Percentiles rank a stretch among this genome's conserved stretches.
These are phyloP conservation scores for Sporothrix schenckii DNA, from an alignment of 2,329 filamentous ascomycete species.

Conservation along the genomic window DNA sequence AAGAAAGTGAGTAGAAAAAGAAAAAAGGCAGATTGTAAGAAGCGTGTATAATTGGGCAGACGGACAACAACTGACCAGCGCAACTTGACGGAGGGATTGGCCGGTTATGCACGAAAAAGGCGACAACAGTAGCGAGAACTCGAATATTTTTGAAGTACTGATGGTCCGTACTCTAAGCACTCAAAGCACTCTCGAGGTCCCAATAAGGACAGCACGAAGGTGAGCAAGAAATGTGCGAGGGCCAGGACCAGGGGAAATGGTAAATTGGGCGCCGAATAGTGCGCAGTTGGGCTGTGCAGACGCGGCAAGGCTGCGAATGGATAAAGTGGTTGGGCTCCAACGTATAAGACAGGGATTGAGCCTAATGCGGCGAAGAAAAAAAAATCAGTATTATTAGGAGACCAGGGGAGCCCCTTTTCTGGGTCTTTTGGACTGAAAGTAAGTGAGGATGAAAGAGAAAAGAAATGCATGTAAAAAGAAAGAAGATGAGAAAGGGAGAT, in stretches of 20 bases:
- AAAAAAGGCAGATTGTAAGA: slow-evolving; percentile 3
- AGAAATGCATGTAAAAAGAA: background rate
- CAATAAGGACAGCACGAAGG: background rate
- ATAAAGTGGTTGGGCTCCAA: slow-evolving; percentile 31
- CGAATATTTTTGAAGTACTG: background rate
- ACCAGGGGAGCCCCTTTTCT: slow-evolving; percentile 25
- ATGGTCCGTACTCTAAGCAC: background rate
- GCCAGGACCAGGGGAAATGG: background rate
- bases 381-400: slow-evolving; percentile 17
- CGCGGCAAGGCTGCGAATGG: slow-evolving; percentile 31
- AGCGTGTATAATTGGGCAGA: slow-evolving; percentile 7
- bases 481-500: background rate
- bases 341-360: slow-evolving; percentile 32
- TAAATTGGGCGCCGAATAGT: slow-evolving; percentile 27
- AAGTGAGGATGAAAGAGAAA: slow-evolving; percentile 5
- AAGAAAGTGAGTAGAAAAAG: background rate
- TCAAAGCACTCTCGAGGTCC: background rate
- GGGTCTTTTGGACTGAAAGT: slow-evolving; percentile 3
- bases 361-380: slow-evolving; percentile 28
- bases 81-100: background rate
- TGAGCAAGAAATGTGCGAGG: background rate
- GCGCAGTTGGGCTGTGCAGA: slow-evolving; percentile 29
- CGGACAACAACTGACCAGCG: slow-evolving; percentile 14
- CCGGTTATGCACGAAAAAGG: slow-evolving; percentile 19
- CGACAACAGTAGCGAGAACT: slow-evolving; percentile 9